phyloP scores from a whole-genome alignment of 75 land plant species.

The Sequoiadendron giganteum region DNA sequence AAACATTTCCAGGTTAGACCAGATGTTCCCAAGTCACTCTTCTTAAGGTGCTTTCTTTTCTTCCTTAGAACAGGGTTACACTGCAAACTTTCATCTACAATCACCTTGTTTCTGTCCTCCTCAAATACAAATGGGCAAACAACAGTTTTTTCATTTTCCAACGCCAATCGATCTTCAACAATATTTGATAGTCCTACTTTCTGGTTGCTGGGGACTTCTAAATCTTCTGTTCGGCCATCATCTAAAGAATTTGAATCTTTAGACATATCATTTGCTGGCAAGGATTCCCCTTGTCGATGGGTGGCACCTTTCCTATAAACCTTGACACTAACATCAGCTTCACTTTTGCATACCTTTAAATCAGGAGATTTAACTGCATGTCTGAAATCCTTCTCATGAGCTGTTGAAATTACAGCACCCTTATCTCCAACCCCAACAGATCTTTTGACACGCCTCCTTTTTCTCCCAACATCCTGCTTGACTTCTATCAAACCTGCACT shows the following conservation, averaged over 20 bases:
- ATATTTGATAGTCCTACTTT: not conserved
- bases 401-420: constrained; percentile 15
- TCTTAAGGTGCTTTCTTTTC: constrained; percentile 48
- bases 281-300: constrained; percentile 8
- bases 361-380: constrained; percentile 22
- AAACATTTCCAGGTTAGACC: constrained; percentile 1
- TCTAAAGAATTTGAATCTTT: not conserved
- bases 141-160: not conserved
- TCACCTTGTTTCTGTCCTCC: not conserved
- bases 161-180: not conserved
- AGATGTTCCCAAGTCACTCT: constrained; percentile 15
- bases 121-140: not conserved
- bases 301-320: constrained; percentile 5
- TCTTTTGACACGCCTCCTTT: not conserved
- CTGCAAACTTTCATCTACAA: constrained; percentile 6
- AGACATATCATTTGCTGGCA: not conserved
- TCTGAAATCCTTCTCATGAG: constrained; percentile 18
- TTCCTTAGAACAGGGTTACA: constrained; percentile 26
- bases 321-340: constrained; percentile 14
- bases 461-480: not conserved
- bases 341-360: constrained; percentile 17
- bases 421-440: constrained; percentile 20
- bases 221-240: constrained; percentile 21
- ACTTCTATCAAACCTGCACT: not conserved
- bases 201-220: not conserved